phyloP scores from a whole-genome alignment of 129 eudicot genomes.

The Escallonia rubra region DNA sequence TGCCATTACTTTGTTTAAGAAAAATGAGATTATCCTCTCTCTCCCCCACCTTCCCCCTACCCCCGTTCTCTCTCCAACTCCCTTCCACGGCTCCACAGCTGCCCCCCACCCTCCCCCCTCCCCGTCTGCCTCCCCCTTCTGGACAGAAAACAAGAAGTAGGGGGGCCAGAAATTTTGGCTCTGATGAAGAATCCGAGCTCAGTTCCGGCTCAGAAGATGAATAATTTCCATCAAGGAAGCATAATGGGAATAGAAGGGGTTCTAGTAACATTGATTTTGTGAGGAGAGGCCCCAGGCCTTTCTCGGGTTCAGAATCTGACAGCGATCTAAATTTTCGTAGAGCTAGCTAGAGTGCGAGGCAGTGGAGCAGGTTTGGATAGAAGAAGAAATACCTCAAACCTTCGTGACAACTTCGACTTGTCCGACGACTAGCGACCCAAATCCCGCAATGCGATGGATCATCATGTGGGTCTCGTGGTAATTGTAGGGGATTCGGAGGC shows the following conservation, averaged over 20 bases:
- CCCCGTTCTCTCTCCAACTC: no score
- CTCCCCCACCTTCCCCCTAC: no score
- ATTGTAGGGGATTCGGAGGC: constrained; percentile 16
- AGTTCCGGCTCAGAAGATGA: constrained; percentile 40
- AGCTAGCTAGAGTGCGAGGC: not conserved
- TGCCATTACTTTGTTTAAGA: no score
- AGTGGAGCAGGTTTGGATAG: constrained; percentile 30
- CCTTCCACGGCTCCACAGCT: no score
- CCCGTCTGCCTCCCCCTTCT: no score
- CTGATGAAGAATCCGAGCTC: constrained; percentile 57
- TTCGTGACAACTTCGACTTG: no score
- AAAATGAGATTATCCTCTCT: no score
- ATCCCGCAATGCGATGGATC: constrained; percentile 8
- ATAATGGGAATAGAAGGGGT: constrained; percentile 25
- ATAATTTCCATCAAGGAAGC: constrained; percentile 23
- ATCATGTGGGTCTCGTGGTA: constrained; percentile 8
- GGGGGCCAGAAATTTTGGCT: constrained; percentile 30
- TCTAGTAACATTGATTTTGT: constrained; percentile 10
- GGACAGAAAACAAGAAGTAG: constrained; percentile 33
- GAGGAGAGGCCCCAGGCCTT: constrained; percentile 13
- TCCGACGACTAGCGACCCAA: constrained; percentile 7
- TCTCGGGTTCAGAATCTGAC: constrained; percentile 33
- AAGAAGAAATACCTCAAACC: constrained; percentile 27
- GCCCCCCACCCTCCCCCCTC: no score
- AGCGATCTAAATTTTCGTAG: constrained; percentile 25